phyloP scores from a whole-genome alignment of 768 basidiomycete genomes.

The Xanthoconium stramineum region DNA sequence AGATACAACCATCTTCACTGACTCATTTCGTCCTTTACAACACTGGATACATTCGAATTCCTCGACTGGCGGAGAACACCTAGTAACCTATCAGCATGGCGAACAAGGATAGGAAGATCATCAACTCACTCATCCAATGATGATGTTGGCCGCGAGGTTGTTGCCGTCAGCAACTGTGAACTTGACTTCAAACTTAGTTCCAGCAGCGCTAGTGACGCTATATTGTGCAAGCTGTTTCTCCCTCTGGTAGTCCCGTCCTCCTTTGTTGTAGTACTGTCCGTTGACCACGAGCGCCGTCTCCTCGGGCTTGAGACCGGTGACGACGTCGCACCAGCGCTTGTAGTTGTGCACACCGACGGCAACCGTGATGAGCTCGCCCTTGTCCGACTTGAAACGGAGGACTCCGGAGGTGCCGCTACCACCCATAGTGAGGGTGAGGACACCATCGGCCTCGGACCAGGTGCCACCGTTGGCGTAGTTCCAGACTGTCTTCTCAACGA shows the following conservation, averaged over 20 bases:
- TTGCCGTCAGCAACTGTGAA: not conserved
- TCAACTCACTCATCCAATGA: not conserved
- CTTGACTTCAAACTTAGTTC: not conserved
- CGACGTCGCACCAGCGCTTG: slow-evolving; percentile 38
- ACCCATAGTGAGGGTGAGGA: slow-evolving; percentile 31
- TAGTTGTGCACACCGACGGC: slow-evolving; percentile 39
- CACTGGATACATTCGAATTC: not conserved
- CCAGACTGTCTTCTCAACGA: slow-evolving; percentile 7
- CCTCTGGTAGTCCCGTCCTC: not conserved
- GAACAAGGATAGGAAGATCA: not conserved
- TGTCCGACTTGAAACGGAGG: slow-evolving; percentile 31
- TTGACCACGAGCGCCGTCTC: slow-evolving; percentile 26
- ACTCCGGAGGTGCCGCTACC: slow-evolving; percentile 40
- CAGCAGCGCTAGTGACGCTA: not conserved
- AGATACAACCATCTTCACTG: not conserved
- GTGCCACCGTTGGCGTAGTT: slow-evolving; percentile 20
- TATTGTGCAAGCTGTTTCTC: not conserved
- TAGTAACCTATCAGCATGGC: not conserved
- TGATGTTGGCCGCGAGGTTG: not conserved
- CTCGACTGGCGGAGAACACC: not conserved
- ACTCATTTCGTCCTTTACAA: not conserved
- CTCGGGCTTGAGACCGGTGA: slow-evolving; percentile 27
- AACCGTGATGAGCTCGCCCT: slow-evolving; percentile 32
- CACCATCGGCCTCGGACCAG: slow-evolving; percentile 25
- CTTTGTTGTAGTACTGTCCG: not conserved